These are phyloP conservation scores for Hypoxylon sp. DNA, from an alignment of 2,329 filamentous ascomycete genomes.

Conservation along the genomic window DNA sequence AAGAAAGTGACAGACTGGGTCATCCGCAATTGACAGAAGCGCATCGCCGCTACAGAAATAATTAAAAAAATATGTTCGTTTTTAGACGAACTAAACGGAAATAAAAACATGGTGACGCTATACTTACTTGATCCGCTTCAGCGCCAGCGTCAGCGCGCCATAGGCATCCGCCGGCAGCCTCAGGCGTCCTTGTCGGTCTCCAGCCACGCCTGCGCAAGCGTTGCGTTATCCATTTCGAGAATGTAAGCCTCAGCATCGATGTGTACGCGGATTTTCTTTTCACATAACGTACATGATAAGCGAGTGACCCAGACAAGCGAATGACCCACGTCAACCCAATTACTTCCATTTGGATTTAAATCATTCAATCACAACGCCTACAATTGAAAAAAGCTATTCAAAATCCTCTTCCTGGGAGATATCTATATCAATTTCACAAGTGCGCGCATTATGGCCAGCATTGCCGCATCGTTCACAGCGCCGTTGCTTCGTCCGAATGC, in stretches of 20 bases:
- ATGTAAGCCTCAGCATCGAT: constrained; percentile 72
- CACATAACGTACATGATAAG: too few species aligned
- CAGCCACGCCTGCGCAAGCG: constrained; percentile 60
- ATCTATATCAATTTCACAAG: too few species aligned
- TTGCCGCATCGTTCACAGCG: too few species aligned
- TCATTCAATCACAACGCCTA: too few species aligned
- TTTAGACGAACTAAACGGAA: not conserved
- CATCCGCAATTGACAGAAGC: constrained; percentile 63
- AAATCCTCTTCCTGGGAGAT: too few species aligned
- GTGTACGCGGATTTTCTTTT: too few species aligned
- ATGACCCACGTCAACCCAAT: too few species aligned
- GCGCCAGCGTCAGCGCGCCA: constrained; percentile 64
- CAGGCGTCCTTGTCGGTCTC: constrained; percentile 53
- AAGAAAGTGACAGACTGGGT: constrained; percentile 65
- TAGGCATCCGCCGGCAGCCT: constrained; percentile 57
- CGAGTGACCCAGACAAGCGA: too few species aligned
- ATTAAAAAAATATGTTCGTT: constrained; percentile 3
- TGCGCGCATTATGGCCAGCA: too few species aligned
- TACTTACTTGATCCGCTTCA: constrained; percentile 63
- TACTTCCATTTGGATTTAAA: too few species aligned
- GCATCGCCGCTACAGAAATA: constrained; percentile 67
- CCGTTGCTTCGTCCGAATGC: too few species aligned
- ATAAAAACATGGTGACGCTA: not conserved
- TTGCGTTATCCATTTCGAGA: constrained; percentile 66
- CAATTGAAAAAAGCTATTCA: too few species aligned